A percentile compares a stretch with the other conserved stretches of the same genome.
Conservation (phyloP, 108 stramenopile genomes). For the Discostella pseudostelligera region DNA sequence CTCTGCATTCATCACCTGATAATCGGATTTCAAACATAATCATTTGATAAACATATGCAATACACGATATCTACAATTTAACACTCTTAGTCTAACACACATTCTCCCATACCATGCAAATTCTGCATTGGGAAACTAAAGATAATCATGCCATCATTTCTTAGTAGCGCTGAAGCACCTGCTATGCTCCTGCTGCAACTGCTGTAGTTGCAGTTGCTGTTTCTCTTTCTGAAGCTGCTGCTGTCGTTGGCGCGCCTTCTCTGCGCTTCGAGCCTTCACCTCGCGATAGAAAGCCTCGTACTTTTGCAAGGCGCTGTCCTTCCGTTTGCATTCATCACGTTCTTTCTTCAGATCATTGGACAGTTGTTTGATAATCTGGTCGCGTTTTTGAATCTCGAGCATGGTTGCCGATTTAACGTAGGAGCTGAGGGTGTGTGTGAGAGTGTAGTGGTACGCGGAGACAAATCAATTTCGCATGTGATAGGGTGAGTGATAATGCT, state of each 20-base stretch:
- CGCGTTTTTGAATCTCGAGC: slow-evolving; percentile 61
- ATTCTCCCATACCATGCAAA: too few species aligned
- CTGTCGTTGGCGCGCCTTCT: slow-evolving; percentile 72
- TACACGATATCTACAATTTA: too few species aligned
- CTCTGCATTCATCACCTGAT: too few species aligned
- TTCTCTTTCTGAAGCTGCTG: slow-evolving; percentile 29
- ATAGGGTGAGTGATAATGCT: not conserved
- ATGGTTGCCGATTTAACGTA: slow-evolving; percentile 45
- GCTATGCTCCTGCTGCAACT: too few species aligned
- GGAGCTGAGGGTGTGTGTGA: slow-evolving; percentile 4
- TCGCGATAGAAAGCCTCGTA: slow-evolving; percentile 88
- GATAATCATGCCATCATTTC: too few species aligned
- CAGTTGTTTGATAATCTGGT: slow-evolving; percentile 77
- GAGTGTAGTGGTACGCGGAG: slow-evolving; percentile 1
- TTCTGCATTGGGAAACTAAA: too few species aligned
- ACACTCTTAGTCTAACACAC: too few species aligned
- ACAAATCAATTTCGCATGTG: not conserved
- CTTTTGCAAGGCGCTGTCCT: slow-evolving; percentile 77
- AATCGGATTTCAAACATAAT: too few species aligned
- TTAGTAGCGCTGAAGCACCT: not conserved
- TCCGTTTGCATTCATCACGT: slow-evolving; percentile 82
- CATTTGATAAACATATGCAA: too few species aligned
- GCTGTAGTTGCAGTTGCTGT: slow-evolving; percentile 16
- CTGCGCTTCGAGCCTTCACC: slow-evolving; percentile 83
- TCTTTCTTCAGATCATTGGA: slow-evolving; percentile 77